phyloP scores from a whole-genome alignment of 768 basidiomycete species.

The Calvatia gigantea region DNA sequence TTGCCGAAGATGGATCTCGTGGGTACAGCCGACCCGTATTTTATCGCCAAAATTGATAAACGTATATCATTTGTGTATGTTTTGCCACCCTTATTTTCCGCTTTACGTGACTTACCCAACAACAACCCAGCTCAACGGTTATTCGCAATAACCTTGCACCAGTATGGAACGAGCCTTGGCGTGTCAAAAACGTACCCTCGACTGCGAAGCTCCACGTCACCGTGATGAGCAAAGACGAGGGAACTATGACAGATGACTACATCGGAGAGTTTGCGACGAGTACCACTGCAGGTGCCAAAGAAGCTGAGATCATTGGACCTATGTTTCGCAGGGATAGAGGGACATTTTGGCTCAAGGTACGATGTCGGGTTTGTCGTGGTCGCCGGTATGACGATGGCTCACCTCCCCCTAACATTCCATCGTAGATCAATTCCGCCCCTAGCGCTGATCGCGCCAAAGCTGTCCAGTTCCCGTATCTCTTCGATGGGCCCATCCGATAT shows the following conservation, averaged over 20 bases:
- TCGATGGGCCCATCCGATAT: conserved; percentile 72
- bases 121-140: conserved; percentile 57
- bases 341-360: conserved; percentile 67
- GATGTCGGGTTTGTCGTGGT: too few species aligned
- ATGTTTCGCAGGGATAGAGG: conserved; percentile 48
- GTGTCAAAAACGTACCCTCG: conserved; percentile 66
- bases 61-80: conserved; percentile 62
- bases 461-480: conserved; percentile 52
- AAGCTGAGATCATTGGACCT: conserved; percentile 56
- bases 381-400: too few species aligned
- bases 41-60: conserved; percentile 63
- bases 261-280: conserved; percentile 61
- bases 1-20: conserved; percentile 71
- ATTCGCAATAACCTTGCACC: conserved; percentile 52
- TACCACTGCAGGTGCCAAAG: conserved; percentile 56
- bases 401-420: background rate
- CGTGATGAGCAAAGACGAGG: conserved; percentile 69
- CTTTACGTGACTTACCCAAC: background rate
- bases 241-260: conserved; percentile 52
- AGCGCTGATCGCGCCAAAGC: conserved; percentile 31
- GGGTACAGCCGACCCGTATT: conserved; percentile 65
- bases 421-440: conserved; percentile 54
- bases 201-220: conserved; percentile 57
- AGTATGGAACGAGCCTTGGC: conserved; percentile 77
- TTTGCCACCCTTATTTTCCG: background rate